These are phyloP conservation scores for Citrus sp. DNA, from an alignment of 345 rosid genomes.

Conservation along the genomic window DNA sequence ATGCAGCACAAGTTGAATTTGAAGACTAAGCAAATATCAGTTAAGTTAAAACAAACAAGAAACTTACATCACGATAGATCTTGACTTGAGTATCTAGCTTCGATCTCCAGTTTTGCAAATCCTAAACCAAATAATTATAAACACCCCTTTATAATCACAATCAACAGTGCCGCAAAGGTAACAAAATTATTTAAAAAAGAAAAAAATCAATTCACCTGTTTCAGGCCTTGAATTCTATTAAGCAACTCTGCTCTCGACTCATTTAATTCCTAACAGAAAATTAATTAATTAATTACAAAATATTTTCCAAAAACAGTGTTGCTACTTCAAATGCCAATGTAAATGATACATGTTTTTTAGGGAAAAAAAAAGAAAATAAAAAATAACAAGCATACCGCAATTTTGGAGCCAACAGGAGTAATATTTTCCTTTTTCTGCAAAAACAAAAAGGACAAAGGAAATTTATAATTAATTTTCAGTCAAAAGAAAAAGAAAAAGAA, in stretches of 20 bases:
- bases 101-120: constrained; percentile 92
- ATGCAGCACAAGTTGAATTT: neutral
- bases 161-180: neutral
- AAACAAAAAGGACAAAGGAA: neutral
- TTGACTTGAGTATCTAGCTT: constrained; percentile 88
- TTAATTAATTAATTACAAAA: neutral
- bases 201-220: constrained; percentile 46
- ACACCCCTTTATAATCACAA: neutral
- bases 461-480: neutral
- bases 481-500: neutral
- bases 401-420: constrained; percentile 59
- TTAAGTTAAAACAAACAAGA: neutral
- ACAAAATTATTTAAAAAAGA: neutral
- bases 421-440: constrained; percentile 73
- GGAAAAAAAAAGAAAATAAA: neutral
- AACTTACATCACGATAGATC: constrained; percentile 72
- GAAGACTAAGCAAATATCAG: neutral
- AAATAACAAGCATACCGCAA: constrained; percentile 36
- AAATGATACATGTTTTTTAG: neutral
- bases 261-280: constrained; percentile 52
- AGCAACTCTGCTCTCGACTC: constrained; percentile 87
- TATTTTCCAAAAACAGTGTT: neutral
- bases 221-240: constrained; percentile 77
- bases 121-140: constrained; percentile 39
- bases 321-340: neutral